phyloP scores from a whole-genome alignment of 1,284 basidiomycete genomes.

The Lentinula novae-zelandiae region DNA sequence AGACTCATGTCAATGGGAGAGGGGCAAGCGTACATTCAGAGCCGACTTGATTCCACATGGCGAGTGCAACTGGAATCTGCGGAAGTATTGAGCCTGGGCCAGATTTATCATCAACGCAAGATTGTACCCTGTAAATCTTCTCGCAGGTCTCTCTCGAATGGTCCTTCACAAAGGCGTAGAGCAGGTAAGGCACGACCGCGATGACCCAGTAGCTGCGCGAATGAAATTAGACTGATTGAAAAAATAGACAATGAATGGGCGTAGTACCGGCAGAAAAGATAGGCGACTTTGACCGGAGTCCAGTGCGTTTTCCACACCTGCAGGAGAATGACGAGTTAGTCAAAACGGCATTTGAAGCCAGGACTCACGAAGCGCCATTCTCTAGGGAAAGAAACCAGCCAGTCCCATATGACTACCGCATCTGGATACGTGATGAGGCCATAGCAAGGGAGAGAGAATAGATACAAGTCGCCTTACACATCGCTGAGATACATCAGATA shows the following conservation, averaged over 20 bases:
- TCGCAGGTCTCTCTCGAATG: conserved; percentile 59
- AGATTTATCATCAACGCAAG: conserved; percentile 4
- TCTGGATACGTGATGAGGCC: conserved; percentile 39
- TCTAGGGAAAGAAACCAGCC: conserved; percentile 69
- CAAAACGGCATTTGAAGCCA: conserved; percentile 3
- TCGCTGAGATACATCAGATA: conserved; percentile 43
- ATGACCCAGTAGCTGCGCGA: conserved; percentile 71
- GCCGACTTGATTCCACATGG: conserved; percentile 82
- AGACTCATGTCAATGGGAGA: conserved; percentile 9
- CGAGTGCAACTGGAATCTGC: conserved; percentile 71
- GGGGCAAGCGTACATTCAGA: conserved; percentile 53
- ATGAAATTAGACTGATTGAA: conserved; percentile 16
- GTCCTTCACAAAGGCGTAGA: conserved; percentile 67
- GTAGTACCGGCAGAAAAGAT: conserved; percentile 76
- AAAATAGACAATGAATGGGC: conserved; percentile 22
- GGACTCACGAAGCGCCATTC: conserved; percentile 70
- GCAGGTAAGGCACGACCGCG: conserved; percentile 66
- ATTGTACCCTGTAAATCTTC: conserved; percentile 58
- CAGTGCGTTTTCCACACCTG: conserved; percentile 78
- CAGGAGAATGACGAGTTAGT: conserved; percentile 2
- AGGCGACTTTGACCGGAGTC: conserved; percentile 76
- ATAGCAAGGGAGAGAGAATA: conserved; percentile 18
- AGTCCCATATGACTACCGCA: conserved; percentile 78
- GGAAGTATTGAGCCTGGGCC: conserved; percentile 5
- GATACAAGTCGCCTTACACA: conserved; percentile 51